Percentiles rank a stretch among this genome's conserved stretches.
Conservation (phyloP, 306 rosid species). For the Sechiopsis laciniata region DNA sequence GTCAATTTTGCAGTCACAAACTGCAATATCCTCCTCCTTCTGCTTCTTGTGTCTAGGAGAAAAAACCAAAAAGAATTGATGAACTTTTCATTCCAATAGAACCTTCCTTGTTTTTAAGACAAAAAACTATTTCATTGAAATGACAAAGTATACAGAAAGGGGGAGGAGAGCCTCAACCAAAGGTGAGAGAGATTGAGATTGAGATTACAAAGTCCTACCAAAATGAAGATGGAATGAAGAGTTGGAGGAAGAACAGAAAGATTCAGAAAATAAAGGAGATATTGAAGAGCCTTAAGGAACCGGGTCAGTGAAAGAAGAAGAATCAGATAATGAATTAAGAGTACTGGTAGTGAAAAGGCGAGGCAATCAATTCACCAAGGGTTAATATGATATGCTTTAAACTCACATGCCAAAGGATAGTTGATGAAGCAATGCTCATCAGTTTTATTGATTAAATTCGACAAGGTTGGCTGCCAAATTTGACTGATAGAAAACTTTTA, state of each 20-base stretch:
- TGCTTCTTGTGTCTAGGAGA: conserved; percentile 64
- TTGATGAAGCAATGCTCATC: neutral
- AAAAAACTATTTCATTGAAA: neutral
- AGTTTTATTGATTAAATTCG: neutral
- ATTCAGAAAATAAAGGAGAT: too few relatives aligned
- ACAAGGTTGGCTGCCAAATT: neutral
- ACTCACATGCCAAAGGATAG: neutral
- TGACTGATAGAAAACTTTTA: neutral
- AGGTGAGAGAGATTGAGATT: neutral
- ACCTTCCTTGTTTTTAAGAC: neutral
- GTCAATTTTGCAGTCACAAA: conserved; percentile 66
- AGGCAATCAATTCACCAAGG: too few relatives aligned
- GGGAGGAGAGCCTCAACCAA: neutral
- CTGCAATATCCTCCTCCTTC: conserved; percentile 79
- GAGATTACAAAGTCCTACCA: too few relatives aligned
- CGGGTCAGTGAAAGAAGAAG: too few relatives aligned
- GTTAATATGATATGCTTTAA: too few relatives aligned
- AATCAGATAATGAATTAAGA: too few relatives aligned
- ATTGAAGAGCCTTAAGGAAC: too few relatives aligned
- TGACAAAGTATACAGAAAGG: neutral
- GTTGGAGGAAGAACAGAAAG: too few relatives aligned
- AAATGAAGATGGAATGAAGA: too few relatives aligned
- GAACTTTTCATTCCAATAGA: neutral
- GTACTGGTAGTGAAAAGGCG: too few relatives aligned
- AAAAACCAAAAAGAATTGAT: neutral